Percentiles rank a stretch among this genome's conserved stretches.
Evolutionary conservation across 352 stramenopile genomes (phyloP).

Genomic region (Phytophthora melonis): DNA sequence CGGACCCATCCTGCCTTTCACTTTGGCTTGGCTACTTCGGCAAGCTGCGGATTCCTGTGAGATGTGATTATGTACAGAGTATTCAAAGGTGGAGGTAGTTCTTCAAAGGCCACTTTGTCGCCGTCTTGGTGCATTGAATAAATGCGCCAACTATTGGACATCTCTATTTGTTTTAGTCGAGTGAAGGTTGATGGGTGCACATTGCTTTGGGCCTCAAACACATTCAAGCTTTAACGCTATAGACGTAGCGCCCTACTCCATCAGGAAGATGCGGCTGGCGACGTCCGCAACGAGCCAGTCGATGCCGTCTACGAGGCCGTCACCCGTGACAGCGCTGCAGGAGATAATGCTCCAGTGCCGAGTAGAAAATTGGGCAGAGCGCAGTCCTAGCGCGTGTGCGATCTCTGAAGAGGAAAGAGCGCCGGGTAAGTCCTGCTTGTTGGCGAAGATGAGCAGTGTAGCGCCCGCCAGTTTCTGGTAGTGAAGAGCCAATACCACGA

Average conservation of each 20-base stretch:
- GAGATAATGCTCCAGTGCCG: constrained; percentile 93
- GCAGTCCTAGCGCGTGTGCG: constrained; percentile 86
- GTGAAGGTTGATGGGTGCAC: no score
- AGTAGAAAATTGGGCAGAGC: constrained; percentile 83
- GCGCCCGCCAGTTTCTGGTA: constrained; percentile 97
- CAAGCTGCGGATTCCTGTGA: neutral
- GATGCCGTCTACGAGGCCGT: constrained; percentile 96
- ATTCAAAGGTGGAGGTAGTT: neutral
- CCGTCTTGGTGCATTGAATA: no score
- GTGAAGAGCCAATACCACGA: constrained; percentile 10
- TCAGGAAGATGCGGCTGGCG: constrained; percentile 96
- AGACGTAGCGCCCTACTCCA: constrained; percentile 58
- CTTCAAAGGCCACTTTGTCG: neutral
- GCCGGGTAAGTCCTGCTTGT: constrained; percentile 98
- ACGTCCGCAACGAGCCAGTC: constrained; percentile 99
- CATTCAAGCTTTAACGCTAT: no score
- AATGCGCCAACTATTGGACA: no score
- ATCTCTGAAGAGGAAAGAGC: constrained; percentile 94
- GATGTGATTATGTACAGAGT: neutral
- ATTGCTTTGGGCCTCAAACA: no score
- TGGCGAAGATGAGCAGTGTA: constrained; percentile 99
- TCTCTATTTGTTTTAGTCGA: no score
- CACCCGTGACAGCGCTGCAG: constrained; percentile 97
- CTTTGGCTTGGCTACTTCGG: neutral
- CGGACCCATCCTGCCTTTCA: neutral